phyloP scores from a whole-genome alignment of 139 green algal species.

The Haematococcus sp. region DNA sequence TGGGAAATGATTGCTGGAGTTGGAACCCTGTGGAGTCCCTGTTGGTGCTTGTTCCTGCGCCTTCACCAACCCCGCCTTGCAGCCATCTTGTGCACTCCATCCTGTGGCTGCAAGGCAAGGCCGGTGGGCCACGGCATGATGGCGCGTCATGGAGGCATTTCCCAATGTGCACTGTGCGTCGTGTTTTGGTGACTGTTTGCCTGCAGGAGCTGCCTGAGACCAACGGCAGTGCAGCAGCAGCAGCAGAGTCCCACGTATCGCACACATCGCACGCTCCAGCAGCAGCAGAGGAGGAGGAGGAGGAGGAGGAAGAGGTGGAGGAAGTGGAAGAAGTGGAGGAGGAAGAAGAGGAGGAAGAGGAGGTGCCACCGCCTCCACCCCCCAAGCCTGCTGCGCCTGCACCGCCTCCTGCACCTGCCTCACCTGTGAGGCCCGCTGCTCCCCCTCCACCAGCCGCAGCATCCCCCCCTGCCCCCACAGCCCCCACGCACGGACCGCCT shows the following conservation, averaged over 20 bases:
- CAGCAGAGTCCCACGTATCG: neutral
- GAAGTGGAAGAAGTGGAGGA: conserved; percentile 50
- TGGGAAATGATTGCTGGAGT: neutral
- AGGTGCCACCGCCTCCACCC: neutral
- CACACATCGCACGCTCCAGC: neutral
- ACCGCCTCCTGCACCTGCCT: conserved; percentile 4
- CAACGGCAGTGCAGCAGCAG: neutral
- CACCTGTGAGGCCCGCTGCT: neutral
- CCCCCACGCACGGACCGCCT: neutral
- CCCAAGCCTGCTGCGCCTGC: neutral
- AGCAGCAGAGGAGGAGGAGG: conserved; percentile 9
- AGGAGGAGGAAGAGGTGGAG: conserved; percentile 25
- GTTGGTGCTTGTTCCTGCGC: neutral
- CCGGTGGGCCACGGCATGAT: too few species aligned
- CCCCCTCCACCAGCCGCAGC: conserved; percentile 7
- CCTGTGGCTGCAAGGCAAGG: too few species aligned
- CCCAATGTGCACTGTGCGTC: too few species aligned
- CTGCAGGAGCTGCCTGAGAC: neutral
- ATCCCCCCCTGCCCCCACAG: neutral
- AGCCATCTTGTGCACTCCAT: too few species aligned
- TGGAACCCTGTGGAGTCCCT: neutral
- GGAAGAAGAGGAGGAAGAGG: conserved; percentile 20
- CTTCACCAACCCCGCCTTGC: too few species aligned
- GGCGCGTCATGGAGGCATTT: too few species aligned
- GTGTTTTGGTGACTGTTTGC: too few species aligned